Percentiles rank a stretch among this genome's conserved stretches.
Evolutionary conservation across 306 rosid species (phyloP).

Genomic region (Casuarina equisetifolia): DNA sequence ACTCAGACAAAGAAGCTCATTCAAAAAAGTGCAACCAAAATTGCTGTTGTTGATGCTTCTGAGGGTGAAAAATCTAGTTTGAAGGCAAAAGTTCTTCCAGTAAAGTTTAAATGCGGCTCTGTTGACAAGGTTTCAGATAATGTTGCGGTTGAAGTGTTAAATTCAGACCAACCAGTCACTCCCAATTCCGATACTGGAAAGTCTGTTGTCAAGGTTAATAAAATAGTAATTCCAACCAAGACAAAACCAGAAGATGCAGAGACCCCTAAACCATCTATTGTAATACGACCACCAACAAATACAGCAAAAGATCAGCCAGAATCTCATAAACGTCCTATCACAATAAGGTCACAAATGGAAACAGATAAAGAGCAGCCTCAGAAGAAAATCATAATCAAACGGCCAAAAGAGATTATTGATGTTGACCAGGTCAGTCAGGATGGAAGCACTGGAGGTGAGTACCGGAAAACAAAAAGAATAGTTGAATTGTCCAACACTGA

Average conservation of each 20-base stretch:
- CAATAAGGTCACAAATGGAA: conserved; percentile 49
- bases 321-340: conserved; percentile 46
- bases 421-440: conserved; percentile 63
- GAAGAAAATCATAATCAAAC: conserved; percentile 75
- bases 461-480: conserved; percentile 84
- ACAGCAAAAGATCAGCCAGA: conserved; percentile 52
- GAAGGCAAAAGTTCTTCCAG: conserved; percentile 55
- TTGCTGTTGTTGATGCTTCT: conserved; percentile 51
- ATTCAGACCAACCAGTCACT: conserved; percentile 59
- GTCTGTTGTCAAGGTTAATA: conserved; percentile 56
- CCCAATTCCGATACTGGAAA: conserved; percentile 80
- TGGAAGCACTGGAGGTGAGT: conserved; percentile 56
- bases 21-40: conserved; percentile 59
- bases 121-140: conserved; percentile 68
- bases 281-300: conserved; percentile 47
- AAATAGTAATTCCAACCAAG: conserved; percentile 68
- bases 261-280: conserved; percentile 56
- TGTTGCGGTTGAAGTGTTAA: conserved; percentile 47
- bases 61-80: conserved; percentile 45
- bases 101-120: conserved; percentile 86
- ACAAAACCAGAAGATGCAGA: conserved; percentile 69
- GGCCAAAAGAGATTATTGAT: conserved; percentile 74
- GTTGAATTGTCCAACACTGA: conserved; percentile 73
- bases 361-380: conserved; percentile 63
- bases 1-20: conserved; percentile 55